Base-by-base conservation (phyloP, 345 rosid genomes). In the Populus alba region DNA sequence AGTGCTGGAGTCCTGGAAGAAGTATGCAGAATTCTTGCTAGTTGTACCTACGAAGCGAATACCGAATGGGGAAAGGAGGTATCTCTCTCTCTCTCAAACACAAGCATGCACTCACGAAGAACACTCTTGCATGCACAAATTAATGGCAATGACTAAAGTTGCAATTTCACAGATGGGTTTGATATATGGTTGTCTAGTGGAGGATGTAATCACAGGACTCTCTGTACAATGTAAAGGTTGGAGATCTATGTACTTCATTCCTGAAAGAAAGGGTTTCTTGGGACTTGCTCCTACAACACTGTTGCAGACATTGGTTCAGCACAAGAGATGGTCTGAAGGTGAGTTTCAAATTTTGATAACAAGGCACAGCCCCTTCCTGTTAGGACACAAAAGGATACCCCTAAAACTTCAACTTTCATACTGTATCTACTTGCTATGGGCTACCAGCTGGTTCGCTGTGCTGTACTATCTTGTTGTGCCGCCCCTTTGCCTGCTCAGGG, bases 51-150 rank as follows among this genome's bases (percentile, higher is more conserved):
- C 41, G 94, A 93, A 51, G 80, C 83, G 43, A 80, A 77, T 72
- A 88, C 94, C 75, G 77, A 75, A 69, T 93, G 98, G 98, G 98
- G 98, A 78, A 88, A 79, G 1, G 89, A 92, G 97, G 97, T 91
- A 16, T 3, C 51, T 13, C 17, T 45, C 51, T 45, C 49, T 47
- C 51, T 45, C 51, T 12, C 1, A 47, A 35, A 13, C 61, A 43
- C 37, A 72, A 23, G 13, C 25, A n/a, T 15, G 18, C 18, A 13
- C 17, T 47, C 51, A 47, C 51, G 1, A 47, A 47, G 16, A 47
- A 47, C 51, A 47, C 16, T 11, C 51, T 3, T 47, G 18, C 51
- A 47, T 47, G 18, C 51, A 15, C 51, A 47, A 47, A 47, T 47
- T 47, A 15, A 47, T 47, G 51, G 51, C 17, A 47, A 13, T 47